Evolutionary conservation across 1,139 yeast species (phyloP).

Genomic region (Diutina rugosa): DNA sequence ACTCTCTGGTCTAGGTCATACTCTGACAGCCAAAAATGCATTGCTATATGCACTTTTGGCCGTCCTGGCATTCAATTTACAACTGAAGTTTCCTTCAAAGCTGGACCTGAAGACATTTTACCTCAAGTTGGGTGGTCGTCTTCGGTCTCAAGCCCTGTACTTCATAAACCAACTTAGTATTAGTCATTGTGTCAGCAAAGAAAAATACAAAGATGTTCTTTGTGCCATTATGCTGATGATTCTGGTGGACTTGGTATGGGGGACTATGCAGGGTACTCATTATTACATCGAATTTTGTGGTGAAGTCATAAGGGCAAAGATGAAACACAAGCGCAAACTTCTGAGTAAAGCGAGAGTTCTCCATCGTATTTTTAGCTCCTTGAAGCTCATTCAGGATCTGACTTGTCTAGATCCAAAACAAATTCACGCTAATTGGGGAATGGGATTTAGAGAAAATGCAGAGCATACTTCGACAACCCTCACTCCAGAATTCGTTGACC

Average conservation of each 20-base stretch:
- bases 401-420: conserved; percentile 39
- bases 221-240: conserved; percentile 83
- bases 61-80: conserved; percentile 71
- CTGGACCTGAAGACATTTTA: conserved; percentile 58
- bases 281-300: conserved; percentile 70
- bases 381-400: conserved; percentile 64
- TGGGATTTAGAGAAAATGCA: conserved; percentile 15
- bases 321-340: conserved; percentile 50
- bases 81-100: conserved; percentile 51
- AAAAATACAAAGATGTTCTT: conserved; percentile 72
- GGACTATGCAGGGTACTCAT: conserved; percentile 80
- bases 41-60: conserved; percentile 70
- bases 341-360: conserved; percentile 67
- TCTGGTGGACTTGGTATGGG: conserved; percentile 82
- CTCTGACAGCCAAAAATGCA: conserved; percentile 69
- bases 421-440: background rate
- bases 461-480: conserved; percentile 1
- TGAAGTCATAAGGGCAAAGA: conserved; percentile 55
- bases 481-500: conserved; percentile 32
- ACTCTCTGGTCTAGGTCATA: conserved; percentile 57
- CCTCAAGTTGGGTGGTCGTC: conserved; percentile 56
- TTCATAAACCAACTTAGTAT: conserved; percentile 42
- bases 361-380: conserved; percentile 66
- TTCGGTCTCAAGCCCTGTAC: conserved; percentile 62
- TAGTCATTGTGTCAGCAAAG: conserved; percentile 43